Percentiles rank a stretch among this genome's conserved stretches.
These are phyloP conservation scores for Schwanniomyces polymorphus DNA, from an alignment of 805 yeast genomes.

Conservation along the genomic window DNA sequence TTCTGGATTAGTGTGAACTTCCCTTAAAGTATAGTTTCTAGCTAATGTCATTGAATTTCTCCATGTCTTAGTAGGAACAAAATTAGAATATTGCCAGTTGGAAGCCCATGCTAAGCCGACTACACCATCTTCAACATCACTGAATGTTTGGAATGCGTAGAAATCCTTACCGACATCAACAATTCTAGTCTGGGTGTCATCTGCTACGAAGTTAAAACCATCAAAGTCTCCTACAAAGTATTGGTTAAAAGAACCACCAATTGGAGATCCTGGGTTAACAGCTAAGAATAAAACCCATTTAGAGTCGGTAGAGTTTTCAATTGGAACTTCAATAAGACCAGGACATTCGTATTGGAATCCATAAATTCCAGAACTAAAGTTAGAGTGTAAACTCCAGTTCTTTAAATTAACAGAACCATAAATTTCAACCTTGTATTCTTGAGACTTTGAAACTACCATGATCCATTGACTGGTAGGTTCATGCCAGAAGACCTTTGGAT, in stretches of 20 bases:
- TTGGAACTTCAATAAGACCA: constrained; percentile 29
- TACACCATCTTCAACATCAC: constrained; percentile 20
- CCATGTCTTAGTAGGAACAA: constrained; percentile 37
- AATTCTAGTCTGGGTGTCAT: constrained; percentile 22
- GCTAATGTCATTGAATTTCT: constrained; percentile 34
- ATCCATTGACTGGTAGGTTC: constrained; percentile 26
- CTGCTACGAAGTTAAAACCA: constrained; percentile 34
- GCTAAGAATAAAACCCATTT: constrained; percentile 40
- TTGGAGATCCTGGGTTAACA: constrained; percentile 42
- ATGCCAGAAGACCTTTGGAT: constrained; percentile 38
- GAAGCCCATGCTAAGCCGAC: constrained; percentile 43
- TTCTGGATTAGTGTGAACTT: constrained; percentile 22
- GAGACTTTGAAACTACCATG: constrained; percentile 26
- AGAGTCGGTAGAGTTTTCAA: constrained; percentile 12
- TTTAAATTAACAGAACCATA: constrained; percentile 23
- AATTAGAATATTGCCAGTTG: constrained; percentile 40
- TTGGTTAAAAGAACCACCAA: constrained; percentile 39
- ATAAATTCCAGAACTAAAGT: constrained; percentile 23
- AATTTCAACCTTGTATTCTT: constrained; percentile 24
- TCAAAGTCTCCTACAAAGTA: constrained; percentile 43
- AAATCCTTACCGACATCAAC: constrained; percentile 36
- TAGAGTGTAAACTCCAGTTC: constrained; percentile 24
- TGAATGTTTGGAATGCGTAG: constrained; percentile 38
- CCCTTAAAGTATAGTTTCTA: constrained; percentile 25
- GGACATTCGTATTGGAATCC: constrained; percentile 46